Evolutionary conservation across 352 stramenopile genomes (phyloP).

Genomic region (Phytophthora fragariaefolia): DNA sequence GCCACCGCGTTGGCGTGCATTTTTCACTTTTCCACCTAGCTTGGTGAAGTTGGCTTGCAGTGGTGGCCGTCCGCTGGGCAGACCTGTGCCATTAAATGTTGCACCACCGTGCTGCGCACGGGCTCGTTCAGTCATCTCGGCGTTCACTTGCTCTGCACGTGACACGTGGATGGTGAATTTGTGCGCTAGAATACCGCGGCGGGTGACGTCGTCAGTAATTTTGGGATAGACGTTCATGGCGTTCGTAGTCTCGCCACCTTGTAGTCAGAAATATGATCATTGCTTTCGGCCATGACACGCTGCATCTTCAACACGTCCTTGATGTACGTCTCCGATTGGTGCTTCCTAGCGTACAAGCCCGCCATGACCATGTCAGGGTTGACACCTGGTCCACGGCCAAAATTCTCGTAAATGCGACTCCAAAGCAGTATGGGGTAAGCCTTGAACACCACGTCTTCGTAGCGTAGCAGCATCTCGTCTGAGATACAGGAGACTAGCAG

Average conservation of each 20-base stretch:
- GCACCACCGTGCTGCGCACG: background rate
- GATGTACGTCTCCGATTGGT: background rate
- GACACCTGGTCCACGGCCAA: background rate
- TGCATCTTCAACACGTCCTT: slow-evolving; percentile 8
- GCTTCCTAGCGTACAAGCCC: background rate
- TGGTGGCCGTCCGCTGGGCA: background rate
- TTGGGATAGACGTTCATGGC: slow-evolving; percentile 7
- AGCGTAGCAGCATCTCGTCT: background rate
- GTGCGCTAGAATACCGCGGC: background rate
- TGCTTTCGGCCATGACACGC: slow-evolving; percentile 9
- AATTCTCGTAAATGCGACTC: background rate
- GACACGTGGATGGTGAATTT: background rate
- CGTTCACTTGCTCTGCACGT: background rate
- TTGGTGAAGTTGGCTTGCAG: slow-evolving; percentile 8
- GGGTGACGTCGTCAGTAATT: slow-evolving; percentile 4
- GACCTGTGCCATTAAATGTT: background rate
- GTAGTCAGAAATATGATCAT: slow-evolving; percentile 1
- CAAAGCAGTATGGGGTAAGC: background rate
- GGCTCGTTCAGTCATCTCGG: background rate
- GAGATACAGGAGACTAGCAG: background rate
- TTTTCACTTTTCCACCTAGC: background rate
- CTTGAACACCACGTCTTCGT: background rate
- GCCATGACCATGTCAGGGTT: background rate
- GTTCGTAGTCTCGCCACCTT: slow-evolving; percentile 1
- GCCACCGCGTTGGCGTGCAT: slow-evolving; percentile 1